Conservation (phyloP, 176 grass and related monocot genomes). For the Triticum aestivum region DNA sequence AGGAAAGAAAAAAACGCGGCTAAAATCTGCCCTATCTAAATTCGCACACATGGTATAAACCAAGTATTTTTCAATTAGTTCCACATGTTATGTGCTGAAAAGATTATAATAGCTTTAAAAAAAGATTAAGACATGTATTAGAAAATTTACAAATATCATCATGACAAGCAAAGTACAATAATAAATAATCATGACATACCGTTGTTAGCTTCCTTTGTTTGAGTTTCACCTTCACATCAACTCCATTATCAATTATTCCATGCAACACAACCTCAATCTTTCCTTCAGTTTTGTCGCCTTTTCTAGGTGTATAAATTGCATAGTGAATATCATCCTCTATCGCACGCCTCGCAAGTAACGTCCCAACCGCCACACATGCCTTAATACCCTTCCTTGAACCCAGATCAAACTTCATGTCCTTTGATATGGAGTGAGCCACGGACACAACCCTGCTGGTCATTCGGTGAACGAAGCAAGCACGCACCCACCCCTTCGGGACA, state of each 20-base stretch:
- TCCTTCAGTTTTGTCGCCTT: constrained; percentile 66
- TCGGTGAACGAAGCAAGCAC: constrained; percentile 70
- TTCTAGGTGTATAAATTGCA: constrained; percentile 72
- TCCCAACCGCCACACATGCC: constrained; percentile 61
- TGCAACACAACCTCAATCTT: constrained; percentile 59
- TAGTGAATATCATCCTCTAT: constrained; percentile 77
- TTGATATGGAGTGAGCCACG: constrained; percentile 71
- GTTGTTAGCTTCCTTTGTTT: constrained; percentile 45
- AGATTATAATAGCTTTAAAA: too few species aligned
- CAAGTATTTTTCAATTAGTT: background rate
- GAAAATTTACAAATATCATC: constrained; percentile 5
- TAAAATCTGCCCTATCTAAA: background rate
- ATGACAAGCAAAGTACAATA: background rate
- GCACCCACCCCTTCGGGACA: constrained; percentile 65
- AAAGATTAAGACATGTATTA: background rate
- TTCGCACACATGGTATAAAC: background rate
- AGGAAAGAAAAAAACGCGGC: too few species aligned
- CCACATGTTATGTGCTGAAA: background rate
- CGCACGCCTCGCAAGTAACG: constrained; percentile 54
- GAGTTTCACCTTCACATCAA: constrained; percentile 78
- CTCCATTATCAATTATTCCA: constrained; percentile 58
- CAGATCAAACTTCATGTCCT: constrained; percentile 76
- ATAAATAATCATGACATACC: constrained; percentile 13
- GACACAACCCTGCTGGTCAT: constrained; percentile 60
- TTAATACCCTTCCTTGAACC: constrained; percentile 59